Evolutionary conservation across 495 filamentous ascomycete species (phyloP).

Genomic region (Tuber aestivum): DNA sequence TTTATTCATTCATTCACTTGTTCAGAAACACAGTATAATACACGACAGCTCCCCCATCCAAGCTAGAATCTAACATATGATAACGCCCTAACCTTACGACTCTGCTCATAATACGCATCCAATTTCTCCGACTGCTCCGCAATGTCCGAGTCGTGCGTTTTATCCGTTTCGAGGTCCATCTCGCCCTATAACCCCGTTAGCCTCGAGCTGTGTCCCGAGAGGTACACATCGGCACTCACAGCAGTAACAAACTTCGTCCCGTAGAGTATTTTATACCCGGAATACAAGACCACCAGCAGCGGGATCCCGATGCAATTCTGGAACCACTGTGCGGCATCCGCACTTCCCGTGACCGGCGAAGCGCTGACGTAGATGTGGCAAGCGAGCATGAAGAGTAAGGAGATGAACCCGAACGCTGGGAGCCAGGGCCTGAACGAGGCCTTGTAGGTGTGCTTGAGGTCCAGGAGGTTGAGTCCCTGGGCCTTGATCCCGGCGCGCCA

Average conservation of each 20-base stretch:
- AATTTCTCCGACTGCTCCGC: conserved; percentile 18
- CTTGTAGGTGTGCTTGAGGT: conserved; percentile 22
- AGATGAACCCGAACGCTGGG: conserved; percentile 19
- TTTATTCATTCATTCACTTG: neutral
- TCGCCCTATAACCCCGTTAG: conserved; percentile 7
- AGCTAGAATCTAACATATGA: conserved; percentile 23
- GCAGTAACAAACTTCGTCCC: conserved; percentile 9
- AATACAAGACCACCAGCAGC: conserved; percentile 12
- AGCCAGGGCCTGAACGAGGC: conserved; percentile 19
- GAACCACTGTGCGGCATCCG: conserved; percentile 11
- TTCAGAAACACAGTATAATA: conserved; percentile 3
- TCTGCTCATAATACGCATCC: conserved; percentile 22
- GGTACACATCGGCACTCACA: neutral
- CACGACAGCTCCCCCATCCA: neutral
- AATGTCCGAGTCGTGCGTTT: conserved; percentile 9
- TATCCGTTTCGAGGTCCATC: conserved; percentile 23
- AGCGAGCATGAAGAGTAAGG: conserved; percentile 22
- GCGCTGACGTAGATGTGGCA: conserved; percentile 27
- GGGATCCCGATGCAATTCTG: conserved; percentile 24
- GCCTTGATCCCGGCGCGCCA: conserved; percentile 29
- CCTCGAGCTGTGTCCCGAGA: neutral
- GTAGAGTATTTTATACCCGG: conserved; percentile 12
- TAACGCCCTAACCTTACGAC: conserved; percentile 8
- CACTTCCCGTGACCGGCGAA: conserved; percentile 13
- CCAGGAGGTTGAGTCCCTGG: conserved; percentile 16